These are phyloP conservation scores for Zanthoxylum bungeanum DNA, from an alignment of 345 rosid genomes.

Conservation along the genomic window DNA sequence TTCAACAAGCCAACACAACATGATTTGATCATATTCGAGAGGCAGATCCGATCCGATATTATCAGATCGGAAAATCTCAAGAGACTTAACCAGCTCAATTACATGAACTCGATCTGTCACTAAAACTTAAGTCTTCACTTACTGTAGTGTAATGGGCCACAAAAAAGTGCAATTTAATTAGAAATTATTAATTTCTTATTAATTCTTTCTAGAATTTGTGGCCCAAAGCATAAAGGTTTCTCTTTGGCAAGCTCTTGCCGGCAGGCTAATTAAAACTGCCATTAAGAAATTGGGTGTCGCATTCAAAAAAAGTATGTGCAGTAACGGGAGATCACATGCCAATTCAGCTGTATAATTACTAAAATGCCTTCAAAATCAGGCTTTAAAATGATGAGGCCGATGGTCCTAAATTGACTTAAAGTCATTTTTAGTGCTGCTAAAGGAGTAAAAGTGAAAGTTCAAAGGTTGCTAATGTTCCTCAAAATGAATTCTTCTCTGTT, in stretches of 20 bases:
- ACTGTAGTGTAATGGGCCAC: no score
- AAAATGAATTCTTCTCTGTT: constrained; percentile 3
- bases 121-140: no score
- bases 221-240: neutral
- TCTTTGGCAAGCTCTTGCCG: neutral
- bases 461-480: constrained; percentile 21
- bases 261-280: neutral
- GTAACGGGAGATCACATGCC: neutral
- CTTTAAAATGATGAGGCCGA: neutral
- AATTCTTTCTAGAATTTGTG: neutral
- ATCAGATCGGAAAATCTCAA: no score
- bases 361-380: neutral
- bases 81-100: no score
- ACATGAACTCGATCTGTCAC: neutral
- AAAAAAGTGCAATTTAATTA: neutral
- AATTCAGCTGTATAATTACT: neutral
- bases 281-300: neutral
- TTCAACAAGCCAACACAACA: no score
- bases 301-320: neutral
- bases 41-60: no score
- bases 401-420: neutral
- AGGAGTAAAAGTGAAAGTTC: neutral
- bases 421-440: neutral
- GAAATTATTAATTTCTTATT: no score
- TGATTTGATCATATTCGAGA: no score